A percentile compares a stretch with the other conserved stretches of the same genome.
Evolutionary conservation across 2,329 filamentous ascomycete genomes (phyloP).

Genomic region (Xylariaceae sp.): DNA sequence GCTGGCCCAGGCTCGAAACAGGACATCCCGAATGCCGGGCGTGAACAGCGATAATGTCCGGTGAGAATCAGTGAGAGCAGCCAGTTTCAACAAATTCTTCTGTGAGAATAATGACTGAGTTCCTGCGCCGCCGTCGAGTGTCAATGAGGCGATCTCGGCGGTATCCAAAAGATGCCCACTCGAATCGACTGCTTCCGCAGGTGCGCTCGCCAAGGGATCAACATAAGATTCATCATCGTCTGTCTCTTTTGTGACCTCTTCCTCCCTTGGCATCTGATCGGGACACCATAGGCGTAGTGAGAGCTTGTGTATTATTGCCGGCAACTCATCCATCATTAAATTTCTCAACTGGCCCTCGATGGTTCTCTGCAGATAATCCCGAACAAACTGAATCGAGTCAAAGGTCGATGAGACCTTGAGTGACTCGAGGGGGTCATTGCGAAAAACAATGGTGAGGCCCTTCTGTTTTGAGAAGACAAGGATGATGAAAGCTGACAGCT

Average conservation of each 20-base stretch:
- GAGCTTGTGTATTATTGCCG: constrained; percentile 90
- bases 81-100: constrained; percentile 84
- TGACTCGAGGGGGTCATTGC: constrained; percentile 96
- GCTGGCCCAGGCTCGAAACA: constrained; percentile 90
- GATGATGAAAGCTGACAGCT: constrained; percentile 94
- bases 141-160: constrained; percentile 71
- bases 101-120: constrained; percentile 90
- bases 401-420: constrained; percentile 98
- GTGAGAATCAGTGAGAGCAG: constrained; percentile 81
- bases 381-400: constrained; percentile 96
- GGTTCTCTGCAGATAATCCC: constrained; percentile 92
- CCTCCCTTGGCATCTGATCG: constrained; percentile 71
- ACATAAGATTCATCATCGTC: constrained; percentile 58
- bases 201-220: constrained; percentile 79
- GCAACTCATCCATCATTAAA: constrained; percentile 96
- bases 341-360: constrained; percentile 92
- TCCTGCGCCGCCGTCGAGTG: constrained; percentile 76
- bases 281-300: constrained; percentile 88
- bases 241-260: constrained; percentile 51
- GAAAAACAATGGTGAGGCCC: constrained; percentile 91
- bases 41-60: constrained; percentile 89
- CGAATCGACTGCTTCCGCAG: constrained; percentile 77
- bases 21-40: constrained; percentile 81
- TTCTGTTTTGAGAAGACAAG: constrained; percentile 97
- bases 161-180: constrained; percentile 75